phyloP scores from a whole-genome alignment of 2,329 filamentous ascomycete genomes.

The Macrophomina tecta region DNA sequence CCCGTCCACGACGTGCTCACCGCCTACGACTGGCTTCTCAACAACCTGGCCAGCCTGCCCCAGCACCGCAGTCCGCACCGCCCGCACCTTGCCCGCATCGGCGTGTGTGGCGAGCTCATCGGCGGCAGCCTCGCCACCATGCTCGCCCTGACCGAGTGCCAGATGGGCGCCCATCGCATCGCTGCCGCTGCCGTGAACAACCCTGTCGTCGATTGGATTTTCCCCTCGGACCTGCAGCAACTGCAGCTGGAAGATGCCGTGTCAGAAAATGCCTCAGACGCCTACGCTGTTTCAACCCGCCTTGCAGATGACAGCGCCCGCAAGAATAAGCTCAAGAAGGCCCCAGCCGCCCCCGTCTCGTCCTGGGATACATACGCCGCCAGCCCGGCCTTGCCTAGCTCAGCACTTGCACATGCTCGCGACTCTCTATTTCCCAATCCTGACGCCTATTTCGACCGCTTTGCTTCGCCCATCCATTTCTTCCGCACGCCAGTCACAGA shows the following conservation, averaged over 20 bases:
- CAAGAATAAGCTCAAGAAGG: conserved; percentile 72
- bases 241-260: conserved; percentile 30
- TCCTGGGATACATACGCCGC: conserved; percentile 40
- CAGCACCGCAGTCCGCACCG: conserved; percentile 1
- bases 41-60: conserved; percentile 41
- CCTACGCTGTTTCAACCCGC: conserved; percentile 65
- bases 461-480: conserved; percentile 57
- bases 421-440: conserved; percentile 49
- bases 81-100: conserved; percentile 29
- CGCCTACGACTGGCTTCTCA: conserved; percentile 55
- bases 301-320: conserved; percentile 70
- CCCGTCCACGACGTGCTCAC: conserved; percentile 55
- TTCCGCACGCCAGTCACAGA: conserved; percentile 44
- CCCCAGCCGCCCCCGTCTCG: conserved; percentile 70
- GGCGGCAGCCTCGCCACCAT: conserved; percentile 56
- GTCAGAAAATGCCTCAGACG: conserved; percentile 19
- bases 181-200: conserved; percentile 54
- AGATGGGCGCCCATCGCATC: conserved; percentile 46
- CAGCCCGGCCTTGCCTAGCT: conserved; percentile 37
- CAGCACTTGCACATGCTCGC: conserved; percentile 42
- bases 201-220: conserved; percentile 57
- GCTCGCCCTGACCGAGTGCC: conserved; percentile 58
- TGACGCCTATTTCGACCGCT: conserved; percentile 56
- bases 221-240: conserved; percentile 43
- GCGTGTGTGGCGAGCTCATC: conserved; percentile 50